Evolutionary conservation across 1,284 basidiomycete genomes (phyloP).

Genomic region (Heliocybe sulcata): DNA sequence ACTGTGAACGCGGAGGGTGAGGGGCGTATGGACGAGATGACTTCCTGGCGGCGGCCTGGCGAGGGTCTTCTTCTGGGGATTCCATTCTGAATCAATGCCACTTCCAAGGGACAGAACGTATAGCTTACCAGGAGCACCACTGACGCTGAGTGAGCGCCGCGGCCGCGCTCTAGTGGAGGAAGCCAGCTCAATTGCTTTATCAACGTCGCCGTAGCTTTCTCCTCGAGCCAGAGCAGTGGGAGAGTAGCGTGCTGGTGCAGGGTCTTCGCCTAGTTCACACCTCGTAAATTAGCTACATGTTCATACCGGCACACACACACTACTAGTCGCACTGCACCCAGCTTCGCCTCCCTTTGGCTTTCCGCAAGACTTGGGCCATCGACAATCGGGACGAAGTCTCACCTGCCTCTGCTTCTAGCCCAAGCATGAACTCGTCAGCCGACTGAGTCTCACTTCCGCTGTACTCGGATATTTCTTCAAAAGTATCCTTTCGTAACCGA

Average conservation of each 20-base stretch:
- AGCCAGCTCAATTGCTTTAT: slow-evolving; percentile 11
- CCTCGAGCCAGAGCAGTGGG: not conserved
- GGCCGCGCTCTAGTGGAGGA: slow-evolving; percentile 34
- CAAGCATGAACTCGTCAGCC: slow-evolving; percentile 14
- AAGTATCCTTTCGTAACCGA: slow-evolving; percentile 24
- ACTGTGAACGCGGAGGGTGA: slow-evolving; percentile 37
- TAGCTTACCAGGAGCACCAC: slow-evolving; percentile 42
- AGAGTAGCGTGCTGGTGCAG: not conserved
- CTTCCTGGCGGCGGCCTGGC: slow-evolving; percentile 19
- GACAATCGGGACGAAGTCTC: not conserved
- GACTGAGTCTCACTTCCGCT: slow-evolving; percentile 16
- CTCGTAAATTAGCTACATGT: not conserved
- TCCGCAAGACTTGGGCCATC: not conserved
- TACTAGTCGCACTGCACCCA: too few species aligned
- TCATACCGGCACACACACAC: too few species aligned
- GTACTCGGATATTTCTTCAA: slow-evolving; percentile 26
- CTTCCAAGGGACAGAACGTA: not conserved
- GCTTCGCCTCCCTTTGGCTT: not conserved
- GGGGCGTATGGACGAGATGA: slow-evolving; percentile 20
- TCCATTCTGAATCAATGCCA: not conserved
- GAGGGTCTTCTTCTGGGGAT: not conserved
- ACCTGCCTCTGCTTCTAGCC: slow-evolving; percentile 25
- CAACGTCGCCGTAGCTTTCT: not conserved
- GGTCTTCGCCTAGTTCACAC: not conserved
- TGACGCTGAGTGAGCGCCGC: slow-evolving; percentile 62